Evolutionary conservation across 345 rosid genomes (phyloP).

Genomic region (Pistacia vera): DNA sequence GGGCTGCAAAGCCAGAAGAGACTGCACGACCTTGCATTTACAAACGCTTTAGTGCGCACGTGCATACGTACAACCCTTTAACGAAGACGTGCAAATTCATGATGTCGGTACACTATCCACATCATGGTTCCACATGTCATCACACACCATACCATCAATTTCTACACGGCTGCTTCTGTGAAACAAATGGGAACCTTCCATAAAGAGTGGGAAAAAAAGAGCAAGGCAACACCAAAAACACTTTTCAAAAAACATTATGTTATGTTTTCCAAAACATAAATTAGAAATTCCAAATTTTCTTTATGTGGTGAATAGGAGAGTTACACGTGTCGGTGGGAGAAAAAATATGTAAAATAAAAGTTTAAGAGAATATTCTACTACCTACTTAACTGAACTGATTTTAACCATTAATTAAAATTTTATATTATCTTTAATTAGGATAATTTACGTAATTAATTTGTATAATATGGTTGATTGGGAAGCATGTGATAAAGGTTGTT

Average conservation of each 20-base stretch:
- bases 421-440: no score
- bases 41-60: neutral
- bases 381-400: neutral
- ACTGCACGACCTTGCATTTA: neutral
- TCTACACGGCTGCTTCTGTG: neutral
- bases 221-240: neutral
- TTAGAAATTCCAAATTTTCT: conserved; percentile 10
- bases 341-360: neutral
- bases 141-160: neutral
- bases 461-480: conserved; percentile 6
- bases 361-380: conserved; percentile 18
- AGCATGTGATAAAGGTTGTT: conserved; percentile 37
- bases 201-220: neutral
- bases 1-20: neutral
- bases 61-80: neutral
- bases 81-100: conserved; percentile 22
- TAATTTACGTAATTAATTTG: no score
- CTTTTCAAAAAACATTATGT: neutral
- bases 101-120: conserved; percentile 6
- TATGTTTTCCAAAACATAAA: neutral
- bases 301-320: neutral
- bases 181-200: conserved; percentile 22
- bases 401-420: no score
- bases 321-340: no score
- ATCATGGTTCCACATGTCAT: neutral